Conservation (phyloP, 495 filamentous ascomycete genomes). For the Lophiotrema nucula region DNA sequence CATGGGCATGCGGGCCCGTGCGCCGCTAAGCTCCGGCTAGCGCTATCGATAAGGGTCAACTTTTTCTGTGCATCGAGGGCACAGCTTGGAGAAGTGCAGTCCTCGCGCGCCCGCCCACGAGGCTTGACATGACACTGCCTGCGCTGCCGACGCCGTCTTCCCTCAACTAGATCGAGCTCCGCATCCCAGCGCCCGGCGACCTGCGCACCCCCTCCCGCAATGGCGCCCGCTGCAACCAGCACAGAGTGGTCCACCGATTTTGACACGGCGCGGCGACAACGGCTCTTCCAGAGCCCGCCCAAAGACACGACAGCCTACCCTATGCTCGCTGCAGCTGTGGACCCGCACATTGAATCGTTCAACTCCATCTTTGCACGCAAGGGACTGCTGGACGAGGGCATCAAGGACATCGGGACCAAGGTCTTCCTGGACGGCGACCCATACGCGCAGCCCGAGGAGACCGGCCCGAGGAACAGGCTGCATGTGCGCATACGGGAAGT, state of each 20-base stretch:
- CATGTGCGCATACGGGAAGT: slow-evolving; percentile 72
- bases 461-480: slow-evolving; percentile 60
- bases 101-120: too few species aligned
- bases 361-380: slow-evolving; percentile 79
- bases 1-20: not conserved
- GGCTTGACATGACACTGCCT: too few species aligned
- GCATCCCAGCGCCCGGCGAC: not conserved
- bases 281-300: slow-evolving; percentile 83
- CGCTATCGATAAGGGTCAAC: slow-evolving; percentile 10
- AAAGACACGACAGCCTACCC: slow-evolving; percentile 86
- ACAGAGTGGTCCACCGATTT: slow-evolving; percentile 79
- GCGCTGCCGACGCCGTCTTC: too few species aligned
- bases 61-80: slow-evolving; percentile 13
- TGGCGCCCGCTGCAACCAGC: slow-evolving; percentile 51
- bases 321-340: slow-evolving; percentile 73
- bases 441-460: slow-evolving; percentile 49
- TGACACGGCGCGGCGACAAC: slow-evolving; percentile 76
- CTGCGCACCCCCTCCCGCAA: slow-evolving; percentile 44
- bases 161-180: too few species aligned
- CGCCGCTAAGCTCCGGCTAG: slow-evolving; percentile 3
- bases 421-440: slow-evolving; percentile 76
- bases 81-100: too few species aligned
- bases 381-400: slow-evolving; percentile 68
- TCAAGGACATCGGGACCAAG: slow-evolving; percentile 88
- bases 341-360: slow-evolving; percentile 92